Conservation (phyloP, 352 stramenopile genomes). For the Pythium oligandrum region DNA sequence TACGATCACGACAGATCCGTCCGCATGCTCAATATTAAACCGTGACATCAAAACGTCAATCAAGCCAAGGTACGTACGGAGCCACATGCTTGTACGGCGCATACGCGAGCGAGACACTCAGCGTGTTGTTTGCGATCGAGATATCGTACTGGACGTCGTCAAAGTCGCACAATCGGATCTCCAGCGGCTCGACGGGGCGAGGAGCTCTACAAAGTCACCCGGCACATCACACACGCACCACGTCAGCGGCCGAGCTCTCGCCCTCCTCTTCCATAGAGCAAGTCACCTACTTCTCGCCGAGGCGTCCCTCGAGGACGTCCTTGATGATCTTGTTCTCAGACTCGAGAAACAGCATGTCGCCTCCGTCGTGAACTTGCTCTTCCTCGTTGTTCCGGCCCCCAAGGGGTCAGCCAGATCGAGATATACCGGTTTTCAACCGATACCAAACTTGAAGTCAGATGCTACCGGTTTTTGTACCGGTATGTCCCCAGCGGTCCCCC, state of each 20-base stretch:
- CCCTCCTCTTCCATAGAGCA: no score
- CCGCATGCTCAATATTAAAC: no score
- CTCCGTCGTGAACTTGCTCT: neutral
- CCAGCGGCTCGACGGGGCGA: conserved; percentile 64
- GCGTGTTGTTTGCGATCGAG: conserved; percentile 59
- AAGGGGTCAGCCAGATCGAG: conserved; percentile 20
- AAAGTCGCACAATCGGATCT: conserved; percentile 83
- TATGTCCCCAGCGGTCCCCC: neutral
- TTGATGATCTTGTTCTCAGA: conserved; percentile 88
- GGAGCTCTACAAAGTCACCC: conserved; percentile 43
- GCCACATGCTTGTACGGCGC: conserved; percentile 67
- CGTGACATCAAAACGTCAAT: no score
- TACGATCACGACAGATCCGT: conserved; percentile 20
- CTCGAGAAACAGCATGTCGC: conserved; percentile 85
- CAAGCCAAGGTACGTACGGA: conserved; percentile 31
- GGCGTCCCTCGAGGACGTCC: conserved; percentile 65
- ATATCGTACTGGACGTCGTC: conserved; percentile 85
- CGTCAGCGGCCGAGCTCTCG: no score
- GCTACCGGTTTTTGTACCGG: conserved; percentile 8
- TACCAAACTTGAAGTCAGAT: conserved; percentile 6
- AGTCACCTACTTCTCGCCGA: conserved; percentile 60
- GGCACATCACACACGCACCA: no score
- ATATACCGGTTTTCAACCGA: conserved; percentile 15
- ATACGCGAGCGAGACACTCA: conserved; percentile 77
- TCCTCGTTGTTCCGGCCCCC: conserved; percentile 2